A percentile compares a stretch with the other conserved stretches of the same genome.
phyloP scores from a whole-genome alignment of 306 rosid genomes.

The Argentina anserina region DNA sequence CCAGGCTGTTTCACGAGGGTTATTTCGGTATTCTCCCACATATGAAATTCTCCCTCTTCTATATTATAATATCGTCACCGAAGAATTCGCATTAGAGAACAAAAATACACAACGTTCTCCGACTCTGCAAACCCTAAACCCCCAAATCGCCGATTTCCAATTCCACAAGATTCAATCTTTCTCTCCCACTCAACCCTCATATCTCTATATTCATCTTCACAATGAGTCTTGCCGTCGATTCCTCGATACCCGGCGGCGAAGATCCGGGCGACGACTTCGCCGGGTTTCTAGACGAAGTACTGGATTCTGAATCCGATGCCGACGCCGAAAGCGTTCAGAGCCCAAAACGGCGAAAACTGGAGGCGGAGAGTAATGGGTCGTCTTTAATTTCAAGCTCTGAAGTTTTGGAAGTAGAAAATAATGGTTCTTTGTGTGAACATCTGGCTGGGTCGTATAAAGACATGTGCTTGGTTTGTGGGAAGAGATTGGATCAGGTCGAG shows the following conservation, averaged over 20 bases:
- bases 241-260: background rate
- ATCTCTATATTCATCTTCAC: background rate
- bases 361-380: constrained; percentile 4
- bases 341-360: constrained; percentile 16
- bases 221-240: constrained; percentile 15
- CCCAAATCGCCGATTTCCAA: background rate
- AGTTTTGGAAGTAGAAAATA: background rate
- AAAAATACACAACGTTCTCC: background rate
- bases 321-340: background rate
- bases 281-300: background rate
- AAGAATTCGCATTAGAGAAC: background rate
- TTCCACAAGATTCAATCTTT: background rate
- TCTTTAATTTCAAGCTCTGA: background rate
- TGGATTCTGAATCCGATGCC: background rate
- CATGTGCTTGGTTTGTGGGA: constrained; percentile 78
- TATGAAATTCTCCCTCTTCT: background rate
- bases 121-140: background rate
- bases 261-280: constrained; percentile 7
- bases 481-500: constrained; percentile 40
- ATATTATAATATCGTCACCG: background rate
- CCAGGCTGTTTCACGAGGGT: background rate
- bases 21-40: background rate
- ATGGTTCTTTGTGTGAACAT: constrained; percentile 41
- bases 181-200: background rate
- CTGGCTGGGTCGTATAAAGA: constrained; percentile 64